These are phyloP conservation scores for Fusarium xyrophilum DNA, from an alignment of 2,329 filamentous ascomycete genomes.

Conservation along the genomic window DNA sequence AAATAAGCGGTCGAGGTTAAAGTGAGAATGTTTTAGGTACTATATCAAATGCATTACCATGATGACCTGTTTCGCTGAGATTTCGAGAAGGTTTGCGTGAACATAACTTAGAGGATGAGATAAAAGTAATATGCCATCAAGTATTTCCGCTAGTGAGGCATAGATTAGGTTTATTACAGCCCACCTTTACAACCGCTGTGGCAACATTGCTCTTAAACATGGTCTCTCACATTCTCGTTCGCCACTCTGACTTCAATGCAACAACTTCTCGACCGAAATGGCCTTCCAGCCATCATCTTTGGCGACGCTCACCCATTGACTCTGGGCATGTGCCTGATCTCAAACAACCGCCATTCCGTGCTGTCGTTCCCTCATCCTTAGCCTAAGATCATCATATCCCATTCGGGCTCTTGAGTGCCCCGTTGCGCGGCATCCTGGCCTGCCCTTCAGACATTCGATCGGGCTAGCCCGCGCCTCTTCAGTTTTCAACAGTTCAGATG, in stretches of 20 bases:
- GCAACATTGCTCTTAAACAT: not conserved
- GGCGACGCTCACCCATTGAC: too few relatives aligned
- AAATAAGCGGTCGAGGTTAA: rapidly evolving
- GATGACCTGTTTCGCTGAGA: not conserved
- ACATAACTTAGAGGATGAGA: not conserved
- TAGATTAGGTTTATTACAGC: not conserved
- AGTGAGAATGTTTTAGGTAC: rapidly evolving
- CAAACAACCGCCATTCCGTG: too few relatives aligned
- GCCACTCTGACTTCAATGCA: not conserved
- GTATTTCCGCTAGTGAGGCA: not conserved
- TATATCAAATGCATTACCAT: rapidly evolving
- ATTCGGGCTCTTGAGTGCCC: too few relatives aligned
- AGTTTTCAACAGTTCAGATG: too few relatives aligned
- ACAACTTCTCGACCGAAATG: not conserved
- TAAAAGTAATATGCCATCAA: not conserved
- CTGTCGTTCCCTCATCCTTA: too few relatives aligned
- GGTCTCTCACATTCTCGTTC: rapidly evolving
- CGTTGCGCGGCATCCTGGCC: too few relatives aligned
- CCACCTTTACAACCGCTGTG: not conserved
- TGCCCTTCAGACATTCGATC: too few relatives aligned
- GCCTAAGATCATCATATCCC: too few relatives aligned
- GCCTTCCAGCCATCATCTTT: not conserved
- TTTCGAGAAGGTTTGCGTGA: not conserved
- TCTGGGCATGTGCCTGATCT: too few relatives aligned
- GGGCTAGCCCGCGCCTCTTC: too few relatives aligned